phyloP scores from a whole-genome alignment of 805 yeast species.

The Candida dajiaensis region DNA sequence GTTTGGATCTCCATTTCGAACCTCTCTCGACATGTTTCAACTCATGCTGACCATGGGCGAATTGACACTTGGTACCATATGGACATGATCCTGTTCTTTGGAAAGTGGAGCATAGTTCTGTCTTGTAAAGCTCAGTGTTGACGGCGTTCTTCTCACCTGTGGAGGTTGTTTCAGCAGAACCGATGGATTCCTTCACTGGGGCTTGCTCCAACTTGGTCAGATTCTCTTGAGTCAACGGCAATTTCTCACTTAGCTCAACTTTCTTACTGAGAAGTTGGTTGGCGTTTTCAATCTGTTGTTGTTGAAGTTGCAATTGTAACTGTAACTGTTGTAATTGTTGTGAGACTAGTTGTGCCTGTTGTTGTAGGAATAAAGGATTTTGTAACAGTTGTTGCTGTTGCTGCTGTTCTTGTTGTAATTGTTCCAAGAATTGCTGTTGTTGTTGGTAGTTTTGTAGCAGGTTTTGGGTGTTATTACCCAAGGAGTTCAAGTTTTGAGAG shows the following conservation, averaged over 20 bases:
- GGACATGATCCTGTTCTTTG: constrained; percentile 71
- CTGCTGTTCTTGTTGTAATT: constrained; percentile 12
- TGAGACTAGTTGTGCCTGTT: constrained; percentile 20
- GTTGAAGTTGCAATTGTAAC: constrained; percentile 23
- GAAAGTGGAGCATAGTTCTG: constrained; percentile 82
- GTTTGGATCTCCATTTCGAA: constrained; percentile 84
- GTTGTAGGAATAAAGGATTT: constrained; percentile 21
- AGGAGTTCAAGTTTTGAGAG: constrained; percentile 1
- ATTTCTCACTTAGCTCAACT: neutral
- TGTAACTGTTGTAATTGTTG: constrained; percentile 24
- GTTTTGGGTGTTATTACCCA: constrained; percentile 10
- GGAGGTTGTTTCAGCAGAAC: neutral
- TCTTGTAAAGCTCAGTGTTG: constrained; percentile 74
- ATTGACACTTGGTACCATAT: constrained; percentile 87
- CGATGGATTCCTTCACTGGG: constrained; percentile 1
- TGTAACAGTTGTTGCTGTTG: constrained; percentile 12
- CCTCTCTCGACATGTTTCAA: constrained; percentile 67
- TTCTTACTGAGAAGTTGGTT: constrained; percentile 11
- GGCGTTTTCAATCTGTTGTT: constrained; percentile 24
- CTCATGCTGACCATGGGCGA: constrained; percentile 85
- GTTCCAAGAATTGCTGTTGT: constrained; percentile 18
- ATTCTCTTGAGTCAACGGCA: constrained; percentile 21
- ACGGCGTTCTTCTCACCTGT: constrained; percentile 10
- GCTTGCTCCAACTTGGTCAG: constrained; percentile 15
- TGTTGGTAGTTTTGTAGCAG: constrained; percentile 17